Conservation (phyloP, 768 basidiomycete genomes). For the Kwoniella shandongensis region DNA sequence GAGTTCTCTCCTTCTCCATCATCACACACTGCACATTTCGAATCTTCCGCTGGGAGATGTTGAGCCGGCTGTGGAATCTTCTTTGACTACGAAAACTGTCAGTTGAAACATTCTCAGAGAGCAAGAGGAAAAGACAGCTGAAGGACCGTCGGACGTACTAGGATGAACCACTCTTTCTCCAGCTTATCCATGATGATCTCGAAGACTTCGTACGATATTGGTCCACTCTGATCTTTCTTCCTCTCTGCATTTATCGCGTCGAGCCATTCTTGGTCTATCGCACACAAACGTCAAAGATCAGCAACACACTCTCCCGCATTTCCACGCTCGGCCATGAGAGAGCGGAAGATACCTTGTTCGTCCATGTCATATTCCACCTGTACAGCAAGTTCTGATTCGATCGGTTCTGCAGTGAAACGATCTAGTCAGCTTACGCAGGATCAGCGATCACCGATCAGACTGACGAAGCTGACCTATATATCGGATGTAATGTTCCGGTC, state of each 20-base stretch:
- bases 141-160: slow-evolving; percentile 59
- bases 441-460: no score
- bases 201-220: slow-evolving; percentile 78
- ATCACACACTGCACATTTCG: slow-evolving; percentile 94
- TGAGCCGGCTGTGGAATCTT: slow-evolving; percentile 85
- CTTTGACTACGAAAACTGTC: slow-evolving; percentile 66
- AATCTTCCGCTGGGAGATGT: slow-evolving; percentile 88
- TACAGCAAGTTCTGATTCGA: slow-evolving; percentile 84
- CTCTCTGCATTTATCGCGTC: slow-evolving; percentile 79
- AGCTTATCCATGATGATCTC: slow-evolving; percentile 96
- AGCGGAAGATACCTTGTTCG: slow-evolving; percentile 98
- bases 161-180: slow-evolving; percentile 98
- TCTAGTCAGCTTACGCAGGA: not conserved
- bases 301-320: no score
- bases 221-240: slow-evolving; percentile 66
- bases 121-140: not conserved
- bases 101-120: not conserved
- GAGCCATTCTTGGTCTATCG: slow-evolving; percentile 88
- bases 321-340: no score
- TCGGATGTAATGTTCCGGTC: slow-evolving; percentile 84
- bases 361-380: slow-evolving; percentile 99
- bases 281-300: no score
- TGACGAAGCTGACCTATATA: slow-evolving; percentile 68
- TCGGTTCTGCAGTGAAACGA: slow-evolving; percentile 67
- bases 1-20: slow-evolving; percentile 98